Percentiles rank a stretch among this genome's conserved stretches.
Evolutionary conservation across 176 grass and related monocot genomes (phyloP).

Genomic region (Carex cristatella): DNA sequence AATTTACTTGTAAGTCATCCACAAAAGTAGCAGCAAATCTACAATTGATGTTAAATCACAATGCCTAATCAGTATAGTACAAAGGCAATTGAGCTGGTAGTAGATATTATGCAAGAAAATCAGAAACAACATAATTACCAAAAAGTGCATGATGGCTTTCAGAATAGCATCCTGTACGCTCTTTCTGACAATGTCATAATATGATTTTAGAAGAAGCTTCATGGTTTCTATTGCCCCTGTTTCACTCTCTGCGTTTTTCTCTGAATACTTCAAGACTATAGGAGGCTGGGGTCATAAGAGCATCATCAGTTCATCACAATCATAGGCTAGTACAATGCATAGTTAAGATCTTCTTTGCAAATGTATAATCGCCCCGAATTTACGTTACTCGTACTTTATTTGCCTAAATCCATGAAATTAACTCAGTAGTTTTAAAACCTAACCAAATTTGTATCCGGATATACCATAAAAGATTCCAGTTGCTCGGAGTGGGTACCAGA

Average conservation of each 20-base stretch:
- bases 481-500: not conserved
- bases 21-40: not conserved
- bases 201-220: slow-evolving; percentile 75
- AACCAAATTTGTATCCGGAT: not conserved
- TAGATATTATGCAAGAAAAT: slow-evolving; percentile 10
- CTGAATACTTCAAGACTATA: slow-evolving; percentile 59
- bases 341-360: not conserved
- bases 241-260: slow-evolving; percentile 66
- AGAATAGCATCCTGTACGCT: slow-evolving; percentile 74
- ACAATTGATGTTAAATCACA: not conserved
- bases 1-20: not conserved
- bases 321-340: not conserved
- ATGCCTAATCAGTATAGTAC: not conserved
- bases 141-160: slow-evolving; percentile 96
- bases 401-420: not conserved
- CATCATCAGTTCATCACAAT: not conserved
- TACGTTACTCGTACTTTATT: not conserved
- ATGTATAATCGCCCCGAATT: not conserved
- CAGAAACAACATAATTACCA: slow-evolving; percentile 31
- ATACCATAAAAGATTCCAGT: not conserved
- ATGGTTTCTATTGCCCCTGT: slow-evolving; percentile 63
- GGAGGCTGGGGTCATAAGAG: slow-evolving; percentile 51
- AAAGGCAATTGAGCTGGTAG: not conserved
- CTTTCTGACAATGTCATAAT: slow-evolving; percentile 96
- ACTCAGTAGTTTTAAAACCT: not conserved